Base-by-base conservation (phyloP, 257 asterid genomes). In the Leonotis leonurus region DNA sequence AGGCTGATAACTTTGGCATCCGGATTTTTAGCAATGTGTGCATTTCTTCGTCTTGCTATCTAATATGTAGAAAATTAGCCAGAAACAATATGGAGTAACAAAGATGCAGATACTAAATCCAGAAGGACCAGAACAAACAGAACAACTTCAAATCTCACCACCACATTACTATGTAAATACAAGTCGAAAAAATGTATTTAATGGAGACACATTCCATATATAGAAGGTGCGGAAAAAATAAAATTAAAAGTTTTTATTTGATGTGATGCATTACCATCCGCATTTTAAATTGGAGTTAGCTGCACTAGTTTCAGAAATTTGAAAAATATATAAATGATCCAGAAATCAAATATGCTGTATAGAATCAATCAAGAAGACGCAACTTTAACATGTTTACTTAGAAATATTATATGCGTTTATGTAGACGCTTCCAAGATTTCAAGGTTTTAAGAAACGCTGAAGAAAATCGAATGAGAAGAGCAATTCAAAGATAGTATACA, bases 1-100 rank as follows among this genome's bases (percentile, higher is more conserved):
- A 93, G 97, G 81, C 95, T 83, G 78, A 93, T 93, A 71, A 93
- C 92, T 75, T 85, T 65, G 46, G 91, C 95, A 68, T 93, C 96
- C 11, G 99, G 97, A 70, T 83, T 65, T 66, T 87, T 93, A 57
- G 69, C 61, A 70, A 83, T 68, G 75, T 93, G 97, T 51, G 92
- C 94, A 67, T 78, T 65, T 76, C 88, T 89, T 56, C 94, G 80
- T 65, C 95, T 82, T 27, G 92, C 99, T 62, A 93, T 82, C 97
- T 93, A 72, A 72, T 60, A 44, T 50, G 46, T n/a, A n/a, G n/a
- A n/a, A n/a, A n/a, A n/a, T n/a, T n/a, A n/a, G 36, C n/a, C n/a
- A n/a, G 56, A 75, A 20, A 17, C n/a, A 61, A 10, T 13, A 39
- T 26, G 13, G n/a, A n/a, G n/a, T n/a, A n/a, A n/a, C n/a, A n/a